Evolutionary conservation across 805 yeast species (phyloP).

Genomic region (Kluyveromyces aestuarii): DNA sequence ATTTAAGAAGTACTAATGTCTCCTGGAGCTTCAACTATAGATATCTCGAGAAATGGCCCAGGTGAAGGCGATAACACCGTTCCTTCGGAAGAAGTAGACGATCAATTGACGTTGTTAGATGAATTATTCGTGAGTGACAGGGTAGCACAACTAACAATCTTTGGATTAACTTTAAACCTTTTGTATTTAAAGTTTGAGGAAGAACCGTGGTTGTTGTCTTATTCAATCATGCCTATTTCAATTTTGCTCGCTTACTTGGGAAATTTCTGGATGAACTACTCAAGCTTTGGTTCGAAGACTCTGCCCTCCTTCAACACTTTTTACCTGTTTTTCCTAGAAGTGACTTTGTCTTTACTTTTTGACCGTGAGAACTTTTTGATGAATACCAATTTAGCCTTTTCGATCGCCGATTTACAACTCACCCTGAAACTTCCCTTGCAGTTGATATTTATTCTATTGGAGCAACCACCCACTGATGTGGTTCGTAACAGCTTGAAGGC

Average conservation of each 20-base stretch:
- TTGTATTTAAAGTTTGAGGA: conserved; percentile 7
- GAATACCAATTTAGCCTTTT: conserved; percentile 27
- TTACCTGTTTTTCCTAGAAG: conserved; percentile 28
- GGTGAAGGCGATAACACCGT: not conserved
- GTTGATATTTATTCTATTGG: conserved; percentile 15
- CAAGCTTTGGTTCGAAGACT: not conserved
- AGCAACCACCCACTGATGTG: conserved; percentile 12
- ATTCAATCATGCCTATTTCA: not conserved
- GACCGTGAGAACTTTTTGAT: conserved; percentile 17
- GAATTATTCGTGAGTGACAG: conserved; percentile 15
- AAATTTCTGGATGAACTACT: not conserved
- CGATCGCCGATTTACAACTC: conserved; percentile 19
- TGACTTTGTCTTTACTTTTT: conserved; percentile 23
- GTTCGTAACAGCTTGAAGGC: conserved; percentile 11
- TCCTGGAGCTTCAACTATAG: not conserved
- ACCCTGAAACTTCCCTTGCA: conserved; percentile 18
- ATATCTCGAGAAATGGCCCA: not conserved
- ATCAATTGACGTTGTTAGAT: conserved; percentile 8
- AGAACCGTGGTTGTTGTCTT: not conserved
- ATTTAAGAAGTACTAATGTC: not conserved
- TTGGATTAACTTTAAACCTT: conserved; percentile 18
- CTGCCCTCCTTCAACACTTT: conserved; percentile 29
- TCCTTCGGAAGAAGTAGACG: conserved; percentile 1
- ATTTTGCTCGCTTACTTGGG: not conserved
- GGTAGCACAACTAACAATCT: conserved; percentile 18